A percentile compares a stretch with the other conserved stretches of the same genome.
Conservation (phyloP, 2,329 filamentous ascomycete species). For the Cladosporium sp. region DNA sequence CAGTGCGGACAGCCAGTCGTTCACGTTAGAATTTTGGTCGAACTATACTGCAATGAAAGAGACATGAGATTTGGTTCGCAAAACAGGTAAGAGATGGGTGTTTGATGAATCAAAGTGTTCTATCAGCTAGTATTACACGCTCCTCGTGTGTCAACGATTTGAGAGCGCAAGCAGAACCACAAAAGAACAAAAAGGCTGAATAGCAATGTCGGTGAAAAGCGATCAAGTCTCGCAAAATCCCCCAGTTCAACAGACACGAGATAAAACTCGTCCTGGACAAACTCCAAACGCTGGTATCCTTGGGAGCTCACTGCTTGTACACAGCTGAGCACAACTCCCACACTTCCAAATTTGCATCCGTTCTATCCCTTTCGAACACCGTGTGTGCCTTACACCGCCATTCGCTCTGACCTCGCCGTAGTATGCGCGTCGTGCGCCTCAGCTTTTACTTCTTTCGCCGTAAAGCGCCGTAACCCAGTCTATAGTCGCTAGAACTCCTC, state of each 20-base stretch:
- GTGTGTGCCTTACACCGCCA: not conserved
- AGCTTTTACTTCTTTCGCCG: conserved; percentile 16
- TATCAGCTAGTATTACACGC: conserved; percentile 14
- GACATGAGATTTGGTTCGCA: not conserved
- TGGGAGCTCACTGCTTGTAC: not conserved
- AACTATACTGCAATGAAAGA: not conserved
- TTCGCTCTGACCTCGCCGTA: not conserved
- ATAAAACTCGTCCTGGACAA: not conserved
- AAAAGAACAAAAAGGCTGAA: conserved; percentile 3
- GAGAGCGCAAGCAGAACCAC: conserved; percentile 14
- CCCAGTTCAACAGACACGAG: not conserved
- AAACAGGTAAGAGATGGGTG: conserved; percentile 6
- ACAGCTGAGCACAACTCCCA: not conserved
- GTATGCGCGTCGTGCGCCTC: not conserved
- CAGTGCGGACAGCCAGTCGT: not conserved
- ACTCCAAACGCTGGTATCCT: conserved; percentile 8
- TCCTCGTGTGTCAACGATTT: not conserved
- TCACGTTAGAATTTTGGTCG: not conserved
- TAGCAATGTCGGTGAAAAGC: not conserved
- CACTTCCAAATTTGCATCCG: not conserved
- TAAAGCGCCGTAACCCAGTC: conserved; percentile 21
- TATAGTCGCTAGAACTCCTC: conserved; percentile 24
- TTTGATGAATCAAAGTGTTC: conserved; percentile 13
- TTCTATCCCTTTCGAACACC: conserved; percentile 1
- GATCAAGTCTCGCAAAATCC: not conserved